Base-by-base conservation (phyloP, 768 basidiomycete species). In the Termitomyces sp. region DNA sequence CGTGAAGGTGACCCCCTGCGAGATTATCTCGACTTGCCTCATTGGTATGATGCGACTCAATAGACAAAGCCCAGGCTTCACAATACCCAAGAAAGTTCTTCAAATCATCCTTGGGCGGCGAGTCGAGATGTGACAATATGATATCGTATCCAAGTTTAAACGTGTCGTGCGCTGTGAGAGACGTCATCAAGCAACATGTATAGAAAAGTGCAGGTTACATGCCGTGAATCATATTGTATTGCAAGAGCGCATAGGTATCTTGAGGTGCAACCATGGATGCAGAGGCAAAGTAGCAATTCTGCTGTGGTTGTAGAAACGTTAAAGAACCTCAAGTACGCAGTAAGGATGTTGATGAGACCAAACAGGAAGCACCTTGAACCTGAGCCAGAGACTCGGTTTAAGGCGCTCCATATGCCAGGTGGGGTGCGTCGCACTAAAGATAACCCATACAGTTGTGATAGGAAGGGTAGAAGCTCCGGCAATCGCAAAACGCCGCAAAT, bases 21-120 rank as follows among this genome's bases (percentile, higher is more conserved):
- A 32, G 11, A 23, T 8, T 12, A 14, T n/a, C 8, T 9, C n/a
- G 5, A 16, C 47, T 55, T 60, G 61, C 72, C 62, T 76, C 75
- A 28, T 65, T 66, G 23, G 69, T 61, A 56, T 76, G 74, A 57
- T 76, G 75, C 5, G 64, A 61, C 19, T 64, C 68, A 25, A 77
- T 69, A 12, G 68, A 62, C 34, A 61, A 52, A 2, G 65, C 70
- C 73, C 74, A 76, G 4, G 73, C 71, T 52, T 70, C 64, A 54
- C 72, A 72, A 47, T 76, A 75, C 0, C 73, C 73, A 9, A 77
- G 61, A 54, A 76, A 76, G 61, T 76, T 76, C 32, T 58, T 48
- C 21, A 76, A 64, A 55, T 75, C 75, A 49, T 71, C 61, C 12
- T 54, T 56, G 0, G 74, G 74, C 1, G 72, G 72, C 17, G 70